Conservation (phyloP, 306 rosid species). For the Cucurbita maxima region DNA sequence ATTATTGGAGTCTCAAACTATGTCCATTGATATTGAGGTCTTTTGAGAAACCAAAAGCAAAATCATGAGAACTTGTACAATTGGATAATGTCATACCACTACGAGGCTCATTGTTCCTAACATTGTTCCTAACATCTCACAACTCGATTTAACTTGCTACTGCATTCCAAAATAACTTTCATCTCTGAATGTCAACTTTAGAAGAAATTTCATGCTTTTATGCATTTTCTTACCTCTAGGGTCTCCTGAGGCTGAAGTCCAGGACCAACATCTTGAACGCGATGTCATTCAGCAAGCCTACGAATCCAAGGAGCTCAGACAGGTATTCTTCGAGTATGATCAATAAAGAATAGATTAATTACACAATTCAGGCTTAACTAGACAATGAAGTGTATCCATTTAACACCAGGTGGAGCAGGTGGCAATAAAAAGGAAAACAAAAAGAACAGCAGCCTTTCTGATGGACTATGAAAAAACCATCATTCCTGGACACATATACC, state of each 20-base stretch:
- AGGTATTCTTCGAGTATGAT: slow-evolving; percentile 22
- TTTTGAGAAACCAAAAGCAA: too few species aligned
- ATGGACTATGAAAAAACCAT: slow-evolving; percentile 70
- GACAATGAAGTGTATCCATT: slow-evolving; percentile 17
- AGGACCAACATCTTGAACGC: slow-evolving; percentile 22
- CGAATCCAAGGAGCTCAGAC: slow-evolving; percentile 20
- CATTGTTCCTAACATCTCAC: neutral
- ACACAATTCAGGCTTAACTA: neutral
- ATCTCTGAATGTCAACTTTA: neutral
- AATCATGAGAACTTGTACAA: too few species aligned
- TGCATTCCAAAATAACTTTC: neutral
- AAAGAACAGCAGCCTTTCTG: slow-evolving; percentile 13
- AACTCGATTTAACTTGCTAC: neutral
- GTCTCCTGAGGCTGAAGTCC: slow-evolving; percentile 23
- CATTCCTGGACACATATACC: slow-evolving; percentile 53
- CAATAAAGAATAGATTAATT: neutral
- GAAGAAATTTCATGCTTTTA: neutral
- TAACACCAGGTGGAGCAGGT: slow-evolving; percentile 26
- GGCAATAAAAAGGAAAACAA: slow-evolving; percentile 34
- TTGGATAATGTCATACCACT: too few species aligned
- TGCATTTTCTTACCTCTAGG: slow-evolving; percentile 9
- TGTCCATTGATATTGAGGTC: too few species aligned
- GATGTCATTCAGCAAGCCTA: slow-evolving; percentile 15
- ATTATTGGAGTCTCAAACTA: too few species aligned
- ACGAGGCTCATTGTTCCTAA: too few species aligned